Conservation (phyloP, 2,329 filamentous ascomycete species). For the Aspergillus hiratsukae region DNA sequence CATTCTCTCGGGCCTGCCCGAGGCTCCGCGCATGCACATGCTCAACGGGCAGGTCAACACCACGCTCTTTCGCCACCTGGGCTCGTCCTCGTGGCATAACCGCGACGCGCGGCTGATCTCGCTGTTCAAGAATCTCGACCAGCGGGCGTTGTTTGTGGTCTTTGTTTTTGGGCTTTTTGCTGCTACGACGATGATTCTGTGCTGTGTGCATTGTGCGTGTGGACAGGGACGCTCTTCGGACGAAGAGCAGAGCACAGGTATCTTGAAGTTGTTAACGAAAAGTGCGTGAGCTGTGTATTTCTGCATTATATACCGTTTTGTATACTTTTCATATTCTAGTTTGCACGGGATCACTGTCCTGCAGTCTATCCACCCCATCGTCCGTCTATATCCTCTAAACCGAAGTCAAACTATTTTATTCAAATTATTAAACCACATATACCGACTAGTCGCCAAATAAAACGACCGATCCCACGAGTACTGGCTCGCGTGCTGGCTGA, state of each 20-base stretch:
- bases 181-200: not conserved
- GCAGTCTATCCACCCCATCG: not conserved
- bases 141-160: conserved; percentile 2
- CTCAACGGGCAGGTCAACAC: conserved; percentile 39
- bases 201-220: not conserved
- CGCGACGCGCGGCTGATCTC: conserved; percentile 34
- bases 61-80: conserved; percentile 40
- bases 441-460: conserved; percentile 39
- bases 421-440: conserved; percentile 40
- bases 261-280: not conserved
- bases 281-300: not conserved
- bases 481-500: conserved; percentile 37
- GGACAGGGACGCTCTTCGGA: not conserved
- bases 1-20: conserved; percentile 31
- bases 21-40: conserved; percentile 30
- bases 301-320: not conserved
- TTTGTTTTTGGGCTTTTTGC: not conserved
- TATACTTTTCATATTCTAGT: not conserved
- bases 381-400: too few relatives aligned
- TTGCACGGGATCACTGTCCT: not conserved
- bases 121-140: conserved; percentile 6
- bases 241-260: not conserved
- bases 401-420: conserved; percentile 3
- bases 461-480: conserved; percentile 41
- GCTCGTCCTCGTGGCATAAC: conserved; percentile 42